These are phyloP conservation scores for Fusarium sp. DNA, from an alignment of 2,329 filamentous ascomycete genomes.

Conservation along the genomic window DNA sequence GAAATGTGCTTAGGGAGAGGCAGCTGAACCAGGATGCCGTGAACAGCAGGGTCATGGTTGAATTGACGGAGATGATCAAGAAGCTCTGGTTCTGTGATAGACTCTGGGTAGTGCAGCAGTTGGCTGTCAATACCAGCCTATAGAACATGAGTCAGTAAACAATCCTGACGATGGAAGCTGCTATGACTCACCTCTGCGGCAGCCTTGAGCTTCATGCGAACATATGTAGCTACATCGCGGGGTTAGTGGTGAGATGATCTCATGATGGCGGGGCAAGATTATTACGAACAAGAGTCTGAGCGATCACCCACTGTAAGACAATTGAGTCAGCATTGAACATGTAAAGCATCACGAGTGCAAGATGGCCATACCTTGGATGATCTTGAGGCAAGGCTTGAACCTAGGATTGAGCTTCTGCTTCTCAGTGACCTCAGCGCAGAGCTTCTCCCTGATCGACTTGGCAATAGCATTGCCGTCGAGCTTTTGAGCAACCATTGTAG, in stretches of 20 bases:
- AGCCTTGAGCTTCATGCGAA: constrained; percentile 99
- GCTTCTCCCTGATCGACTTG: constrained; percentile 85
- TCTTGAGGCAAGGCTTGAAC: constrained; percentile 90
- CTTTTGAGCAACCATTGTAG: constrained; percentile 86
- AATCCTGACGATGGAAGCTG: constrained; percentile 1
- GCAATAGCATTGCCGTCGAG: constrained; percentile 98
- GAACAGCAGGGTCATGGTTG: constrained; percentile 88
- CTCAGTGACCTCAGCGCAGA: constrained; percentile 83
- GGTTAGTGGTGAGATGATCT: constrained; percentile 36
- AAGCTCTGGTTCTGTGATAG: constrained; percentile 86
- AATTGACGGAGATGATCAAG: constrained; percentile 82
- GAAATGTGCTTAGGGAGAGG: constrained; percentile 90
- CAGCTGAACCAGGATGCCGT: constrained; percentile 94
- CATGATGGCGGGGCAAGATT: constrained; percentile 41
- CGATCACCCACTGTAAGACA: constrained; percentile 81
- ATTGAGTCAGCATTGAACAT: constrained; percentile 42
- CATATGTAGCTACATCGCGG: constrained; percentile 81
- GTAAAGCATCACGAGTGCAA: constrained; percentile 15
- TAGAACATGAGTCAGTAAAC: not conserved
- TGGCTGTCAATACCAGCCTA: constrained; percentile 92
- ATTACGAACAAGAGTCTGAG: constrained; percentile 81
- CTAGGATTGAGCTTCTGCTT: constrained; percentile 86
- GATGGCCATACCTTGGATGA: constrained; percentile 82
- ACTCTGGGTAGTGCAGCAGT: constrained; percentile 84
- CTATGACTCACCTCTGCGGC: constrained; percentile 78